phyloP scores from a whole-genome alignment of 495 filamentous ascomycete genomes.

The Neurospora discreta region DNA sequence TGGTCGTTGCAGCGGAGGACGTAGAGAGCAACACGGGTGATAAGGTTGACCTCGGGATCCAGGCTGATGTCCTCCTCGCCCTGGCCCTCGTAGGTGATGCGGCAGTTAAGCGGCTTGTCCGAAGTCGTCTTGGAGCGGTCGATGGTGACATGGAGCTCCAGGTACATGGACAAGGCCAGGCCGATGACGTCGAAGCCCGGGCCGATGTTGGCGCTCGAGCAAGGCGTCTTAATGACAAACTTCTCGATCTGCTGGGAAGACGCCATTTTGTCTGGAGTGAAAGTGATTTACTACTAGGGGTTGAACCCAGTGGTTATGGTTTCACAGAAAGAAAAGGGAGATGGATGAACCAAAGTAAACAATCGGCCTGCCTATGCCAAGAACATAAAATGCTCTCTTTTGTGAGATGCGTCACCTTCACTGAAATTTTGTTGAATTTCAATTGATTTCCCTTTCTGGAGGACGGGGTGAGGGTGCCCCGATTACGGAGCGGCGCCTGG shows the following conservation, averaged over 20 bases:
- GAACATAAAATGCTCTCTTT: neutral
- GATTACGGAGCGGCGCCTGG: neutral
- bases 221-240: constrained; percentile 58
- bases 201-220: constrained; percentile 90
- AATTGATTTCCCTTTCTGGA: neutral
- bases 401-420: neutral
- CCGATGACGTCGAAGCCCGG: constrained; percentile 97
- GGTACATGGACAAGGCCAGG: constrained; percentile 79
- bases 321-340: neutral
- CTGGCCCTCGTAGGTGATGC: constrained; percentile 77
- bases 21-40: constrained; percentile 85
- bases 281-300: neutral
- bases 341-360: neutral
- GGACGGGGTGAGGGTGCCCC: neutral
- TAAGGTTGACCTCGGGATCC: constrained; percentile 70
- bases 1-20: constrained; percentile 83
- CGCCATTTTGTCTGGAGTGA: constrained; percentile 6
- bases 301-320: neutral
- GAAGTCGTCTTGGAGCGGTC: constrained; percentile 42
- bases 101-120: constrained; percentile 64
- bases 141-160: constrained; percentile 70
- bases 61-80: constrained; percentile 67
- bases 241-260: constrained; percentile 24
- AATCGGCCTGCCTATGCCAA: neutral
- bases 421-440: neutral